These are phyloP conservation scores for Oryza officinalis DNA, from an alignment of 176 grass and related monocot species.

Conservation along the genomic window DNA sequence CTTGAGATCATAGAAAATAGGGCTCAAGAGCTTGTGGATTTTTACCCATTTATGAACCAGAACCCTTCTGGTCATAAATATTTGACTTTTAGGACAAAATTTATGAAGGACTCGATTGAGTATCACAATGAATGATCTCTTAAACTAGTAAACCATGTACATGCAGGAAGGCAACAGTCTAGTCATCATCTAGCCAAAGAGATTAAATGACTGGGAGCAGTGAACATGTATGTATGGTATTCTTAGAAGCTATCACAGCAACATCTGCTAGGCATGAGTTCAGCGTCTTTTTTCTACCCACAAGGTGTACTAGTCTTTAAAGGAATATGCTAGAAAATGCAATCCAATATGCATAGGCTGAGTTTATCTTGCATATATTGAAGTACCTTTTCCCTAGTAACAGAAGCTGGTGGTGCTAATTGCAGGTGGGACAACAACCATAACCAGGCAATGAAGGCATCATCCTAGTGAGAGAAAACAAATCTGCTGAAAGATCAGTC, in stretches of 20 bases:
- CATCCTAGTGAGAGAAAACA: neutral
- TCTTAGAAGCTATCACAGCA: conserved; percentile 55
- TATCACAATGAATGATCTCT: conserved; percentile 61
- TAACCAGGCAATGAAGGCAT: conserved; percentile 70
- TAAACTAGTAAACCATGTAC: conserved; percentile 83
- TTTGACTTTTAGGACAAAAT: too few relatives aligned
- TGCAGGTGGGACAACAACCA: conserved; percentile 73
- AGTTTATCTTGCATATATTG: conserved; percentile 66
- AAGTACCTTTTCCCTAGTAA: conserved; percentile 38
- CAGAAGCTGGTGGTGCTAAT: conserved; percentile 45
- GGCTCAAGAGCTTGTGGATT: too few relatives aligned
- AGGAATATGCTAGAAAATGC: conserved; percentile 95
- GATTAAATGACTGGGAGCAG: conserved; percentile 64
- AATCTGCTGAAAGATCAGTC: conserved; percentile 55
- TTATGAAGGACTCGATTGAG: conserved; percentile 66
- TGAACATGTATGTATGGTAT: conserved; percentile 58
- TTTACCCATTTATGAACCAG: too few relatives aligned
- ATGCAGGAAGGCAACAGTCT: conserved; percentile 80
- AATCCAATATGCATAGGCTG: conserved; percentile 69
- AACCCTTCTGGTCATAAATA: too few relatives aligned
- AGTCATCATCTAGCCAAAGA: conserved; percentile 78
- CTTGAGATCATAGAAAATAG: too few relatives aligned
- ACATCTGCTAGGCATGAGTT: conserved; percentile 59
- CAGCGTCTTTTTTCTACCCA: conserved; percentile 73
- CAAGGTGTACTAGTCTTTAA: conserved; percentile 42